These are phyloP conservation scores for Aspergillus avenaceus DNA, from an alignment of 495 filamentous ascomycete species.

Conservation along the genomic window DNA sequence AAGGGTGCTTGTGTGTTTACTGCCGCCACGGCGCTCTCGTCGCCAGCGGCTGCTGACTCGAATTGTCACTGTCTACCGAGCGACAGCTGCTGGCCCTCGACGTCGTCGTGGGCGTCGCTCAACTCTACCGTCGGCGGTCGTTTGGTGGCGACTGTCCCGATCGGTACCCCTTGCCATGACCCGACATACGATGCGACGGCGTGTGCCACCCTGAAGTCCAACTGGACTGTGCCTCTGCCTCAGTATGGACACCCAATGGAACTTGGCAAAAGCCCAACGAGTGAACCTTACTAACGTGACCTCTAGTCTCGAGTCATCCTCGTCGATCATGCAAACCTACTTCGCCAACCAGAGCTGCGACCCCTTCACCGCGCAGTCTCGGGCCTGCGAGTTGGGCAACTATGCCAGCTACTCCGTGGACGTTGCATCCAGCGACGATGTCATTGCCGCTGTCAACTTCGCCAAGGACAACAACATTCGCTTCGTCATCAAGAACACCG, in stretches of 20 bases:
- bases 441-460: conserved; percentile 42
- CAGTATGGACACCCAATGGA: conserved; percentile 23
- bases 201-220: conserved; percentile 24
- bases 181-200: conserved; percentile 29
- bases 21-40: conserved; percentile 15
- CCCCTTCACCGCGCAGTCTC: conserved; percentile 42
- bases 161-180: conserved; percentile 46
- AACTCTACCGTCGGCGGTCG: conserved; percentile 42
- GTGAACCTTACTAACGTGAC: background rate
- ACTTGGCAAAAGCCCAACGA: no score
- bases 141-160: conserved; percentile 41
- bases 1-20: conserved; percentile 21
- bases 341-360: conserved; percentile 52
- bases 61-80: conserved; percentile 32
- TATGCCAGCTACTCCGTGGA: conserved; percentile 52
- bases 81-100: conserved; percentile 47
- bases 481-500: conserved; percentile 63
- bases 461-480: conserved; percentile 56
- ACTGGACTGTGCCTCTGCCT: conserved; percentile 27
- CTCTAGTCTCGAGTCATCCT: conserved; percentile 22
- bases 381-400: conserved; percentile 54
- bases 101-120: conserved; percentile 34
- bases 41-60: conserved; percentile 11
- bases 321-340: conserved; percentile 40
- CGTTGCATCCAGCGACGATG: conserved; percentile 32